A percentile compares a stretch with the other conserved stretches of the same genome.
Conservation (phyloP, 139 green algal genomes). For the Coelastrella sp. region DNA sequence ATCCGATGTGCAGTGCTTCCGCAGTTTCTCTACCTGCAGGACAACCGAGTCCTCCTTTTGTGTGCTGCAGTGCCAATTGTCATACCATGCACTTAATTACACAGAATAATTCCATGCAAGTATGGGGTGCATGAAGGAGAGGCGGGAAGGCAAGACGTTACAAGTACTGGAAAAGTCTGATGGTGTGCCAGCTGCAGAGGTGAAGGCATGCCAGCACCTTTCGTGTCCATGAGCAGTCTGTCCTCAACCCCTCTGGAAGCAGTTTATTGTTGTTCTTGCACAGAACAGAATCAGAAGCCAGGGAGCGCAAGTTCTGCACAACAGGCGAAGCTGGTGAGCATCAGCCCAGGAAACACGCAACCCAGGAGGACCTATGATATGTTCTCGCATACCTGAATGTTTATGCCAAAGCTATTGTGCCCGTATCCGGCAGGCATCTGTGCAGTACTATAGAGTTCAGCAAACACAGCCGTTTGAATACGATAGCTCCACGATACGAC, state of each 20-base stretch:
- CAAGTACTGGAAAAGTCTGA: too few relatives aligned
- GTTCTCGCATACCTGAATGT: neutral
- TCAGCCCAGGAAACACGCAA: neutral
- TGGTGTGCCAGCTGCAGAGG: constrained; percentile 8
- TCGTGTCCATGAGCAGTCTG: constrained; percentile 7
- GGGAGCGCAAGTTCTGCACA: constrained; percentile 16
- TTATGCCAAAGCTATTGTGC: constrained; percentile 18
- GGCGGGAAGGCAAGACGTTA: too few relatives aligned
- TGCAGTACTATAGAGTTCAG: neutral
- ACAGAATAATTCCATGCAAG: too few relatives aligned
- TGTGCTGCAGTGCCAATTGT: too few relatives aligned
- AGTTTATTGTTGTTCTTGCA: neutral
- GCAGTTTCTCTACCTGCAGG: too few relatives aligned
- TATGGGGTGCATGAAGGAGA: too few relatives aligned
- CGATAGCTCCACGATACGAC: too few relatives aligned
- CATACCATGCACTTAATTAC: too few relatives aligned
- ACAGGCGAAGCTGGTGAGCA: neutral
- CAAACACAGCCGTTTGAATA: too few relatives aligned
- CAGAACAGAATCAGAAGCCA: neutral
- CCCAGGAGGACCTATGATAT: too few relatives aligned
- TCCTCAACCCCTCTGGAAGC: constrained; percentile 18
- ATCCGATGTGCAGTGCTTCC: too few relatives aligned
- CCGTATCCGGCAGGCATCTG: constrained; percentile 27
- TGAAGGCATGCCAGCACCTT: neutral
- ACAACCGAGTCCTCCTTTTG: too few relatives aligned